Conservation (phyloP, 768 basidiomycete genomes). For the Cystobasidium ongulense region DNA sequence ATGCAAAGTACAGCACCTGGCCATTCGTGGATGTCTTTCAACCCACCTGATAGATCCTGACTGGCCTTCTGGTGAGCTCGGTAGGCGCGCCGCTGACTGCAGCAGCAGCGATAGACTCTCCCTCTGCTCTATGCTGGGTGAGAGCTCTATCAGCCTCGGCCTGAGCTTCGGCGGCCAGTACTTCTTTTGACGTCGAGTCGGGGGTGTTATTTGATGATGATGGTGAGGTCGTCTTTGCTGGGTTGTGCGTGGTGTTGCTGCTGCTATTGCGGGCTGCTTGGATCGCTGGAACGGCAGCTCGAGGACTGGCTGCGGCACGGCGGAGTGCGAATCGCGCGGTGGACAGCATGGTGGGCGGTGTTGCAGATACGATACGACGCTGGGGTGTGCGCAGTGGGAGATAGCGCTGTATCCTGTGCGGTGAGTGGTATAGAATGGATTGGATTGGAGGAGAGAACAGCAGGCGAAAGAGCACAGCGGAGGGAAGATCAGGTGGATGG, state of each 20-base stretch:
- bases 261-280: not conserved
- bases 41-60: constrained; percentile 15
- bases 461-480: too few species aligned
- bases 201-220: not conserved
- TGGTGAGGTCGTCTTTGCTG: not conserved
- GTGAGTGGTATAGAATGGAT: too few species aligned
- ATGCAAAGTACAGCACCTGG: not conserved
- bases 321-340: not conserved
- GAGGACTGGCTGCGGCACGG: not conserved
- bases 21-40: not conserved
- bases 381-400: too few species aligned
- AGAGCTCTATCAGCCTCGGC: constrained; percentile 12
- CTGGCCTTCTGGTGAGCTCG: constrained; percentile 6
- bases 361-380: too few species aligned
- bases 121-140: constrained; percentile 15
- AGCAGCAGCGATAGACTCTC: not conserved
- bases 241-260: not conserved
- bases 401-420: too few species aligned
- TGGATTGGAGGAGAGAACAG: too few species aligned
- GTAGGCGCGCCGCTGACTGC: not conserved
- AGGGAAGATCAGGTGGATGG: too few species aligned
- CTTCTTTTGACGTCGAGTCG: constrained; percentile 8
- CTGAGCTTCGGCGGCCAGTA: not conserved
- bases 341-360: not conserved
- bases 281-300: not conserved